Percentiles rank a stretch among this genome's conserved stretches.
phyloP scores from a whole-genome alignment of 371 early-diverging fungal species.

The Syncephalastrum racemosum region DNA sequence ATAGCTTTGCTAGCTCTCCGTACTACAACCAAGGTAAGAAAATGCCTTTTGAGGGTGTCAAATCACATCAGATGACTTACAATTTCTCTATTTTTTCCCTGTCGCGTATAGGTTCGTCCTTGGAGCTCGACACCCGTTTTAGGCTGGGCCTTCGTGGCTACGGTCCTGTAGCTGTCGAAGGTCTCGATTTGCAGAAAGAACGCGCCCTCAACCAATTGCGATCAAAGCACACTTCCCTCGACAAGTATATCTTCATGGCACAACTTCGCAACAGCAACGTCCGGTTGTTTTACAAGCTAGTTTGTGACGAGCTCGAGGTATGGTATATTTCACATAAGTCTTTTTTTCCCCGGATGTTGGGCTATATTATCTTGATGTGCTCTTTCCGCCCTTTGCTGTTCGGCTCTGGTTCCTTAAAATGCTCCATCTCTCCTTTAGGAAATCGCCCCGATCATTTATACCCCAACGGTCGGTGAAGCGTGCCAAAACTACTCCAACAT shows the following conservation, averaged over 20 bases:
- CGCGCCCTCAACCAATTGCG: slow-evolving; percentile 73
- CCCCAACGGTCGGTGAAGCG: slow-evolving; percentile 90
- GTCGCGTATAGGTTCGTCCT: slow-evolving; percentile 14
- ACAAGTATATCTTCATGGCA: slow-evolving; percentile 82
- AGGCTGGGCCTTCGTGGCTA: slow-evolving; percentile 63
- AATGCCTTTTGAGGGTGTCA: not conserved
- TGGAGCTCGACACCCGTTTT: slow-evolving; percentile 6
- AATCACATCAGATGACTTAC: too few species aligned
- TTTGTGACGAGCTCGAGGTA: slow-evolving; percentile 75
- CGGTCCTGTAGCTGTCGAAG: slow-evolving; percentile 70
- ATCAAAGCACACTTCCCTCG: slow-evolving; percentile 61
- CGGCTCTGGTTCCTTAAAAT: not conserved
- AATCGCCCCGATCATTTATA: slow-evolving; percentile 83
- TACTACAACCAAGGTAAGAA: slow-evolving; percentile 27
- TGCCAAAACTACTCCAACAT: slow-evolving; percentile 88
- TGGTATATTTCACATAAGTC: slow-evolving; percentile 6
- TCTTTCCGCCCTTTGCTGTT: slow-evolving; percentile 7
- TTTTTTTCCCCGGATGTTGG: not conserved
- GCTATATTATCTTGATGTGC: not conserved
- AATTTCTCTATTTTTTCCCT: too few species aligned
- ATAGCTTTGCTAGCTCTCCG: slow-evolving; percentile 16
- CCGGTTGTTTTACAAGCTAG: slow-evolving; percentile 76
- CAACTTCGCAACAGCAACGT: slow-evolving; percentile 76
- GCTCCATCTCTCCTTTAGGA: slow-evolving; percentile 40
- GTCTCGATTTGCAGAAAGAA: slow-evolving; percentile 65